Conservation (phyloP, 2,329 filamentous ascomycete species). For the Furcasterigmium furcatum region DNA sequence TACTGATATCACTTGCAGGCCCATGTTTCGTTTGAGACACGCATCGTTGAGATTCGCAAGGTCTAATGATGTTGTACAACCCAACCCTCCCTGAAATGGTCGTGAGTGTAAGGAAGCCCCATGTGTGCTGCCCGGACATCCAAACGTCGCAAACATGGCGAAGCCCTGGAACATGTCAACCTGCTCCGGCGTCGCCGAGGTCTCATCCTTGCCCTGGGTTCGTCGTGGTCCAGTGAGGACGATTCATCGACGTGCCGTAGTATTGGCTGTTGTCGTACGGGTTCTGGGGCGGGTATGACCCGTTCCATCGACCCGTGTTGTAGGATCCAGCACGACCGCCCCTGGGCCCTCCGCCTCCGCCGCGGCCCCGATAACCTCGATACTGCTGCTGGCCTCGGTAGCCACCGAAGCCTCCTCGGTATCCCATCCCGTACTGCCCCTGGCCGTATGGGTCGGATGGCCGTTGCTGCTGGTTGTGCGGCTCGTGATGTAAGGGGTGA, state of each 20-base stretch:
- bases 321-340: slow-evolving; percentile 2
- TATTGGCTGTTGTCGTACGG: not conserved
- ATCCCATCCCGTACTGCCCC: slow-evolving; percentile 5
- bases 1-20: too few species aligned
- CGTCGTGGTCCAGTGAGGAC: slow-evolving; percentile 8
- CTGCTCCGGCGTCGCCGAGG: too few species aligned
- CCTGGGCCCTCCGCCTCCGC: not conserved
- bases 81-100: too few species aligned
- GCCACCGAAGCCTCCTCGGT: slow-evolving; percentile 6
- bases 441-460: not conserved
- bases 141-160: too few species aligned
- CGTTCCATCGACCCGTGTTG: not conserved
- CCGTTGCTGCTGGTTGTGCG: not conserved
- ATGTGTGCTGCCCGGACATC: too few species aligned
- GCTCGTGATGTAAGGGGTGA: not conserved
- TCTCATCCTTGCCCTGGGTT: not conserved
- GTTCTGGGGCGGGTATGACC: not conserved
- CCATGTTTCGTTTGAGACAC: too few species aligned
- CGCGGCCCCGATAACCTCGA: slow-evolving; percentile 3
- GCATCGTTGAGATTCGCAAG: too few species aligned
- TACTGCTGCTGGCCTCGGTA: not conserved
- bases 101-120: too few species aligned
- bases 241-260: not conserved
- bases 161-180: too few species aligned
- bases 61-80: too few species aligned